Evolutionary conservation across 2,329 filamentous ascomycete genomes (phyloP).

Genomic region (Ascochyta viciae-villosae): DNA sequence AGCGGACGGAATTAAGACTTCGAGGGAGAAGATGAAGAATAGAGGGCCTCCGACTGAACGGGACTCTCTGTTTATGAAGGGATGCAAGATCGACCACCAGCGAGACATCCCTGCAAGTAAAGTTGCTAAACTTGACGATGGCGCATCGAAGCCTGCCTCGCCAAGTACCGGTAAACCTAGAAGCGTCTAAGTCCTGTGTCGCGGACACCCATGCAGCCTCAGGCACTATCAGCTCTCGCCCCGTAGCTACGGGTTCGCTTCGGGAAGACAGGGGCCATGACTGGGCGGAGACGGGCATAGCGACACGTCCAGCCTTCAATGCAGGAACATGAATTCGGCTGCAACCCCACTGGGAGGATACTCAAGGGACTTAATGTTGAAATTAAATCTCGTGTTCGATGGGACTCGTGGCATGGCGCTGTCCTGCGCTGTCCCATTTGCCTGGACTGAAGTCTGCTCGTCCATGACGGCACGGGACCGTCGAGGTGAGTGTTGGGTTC

Average conservation of each 20-base stretch:
- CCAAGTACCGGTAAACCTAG: constrained; percentile 21
- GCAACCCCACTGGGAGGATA: constrained; percentile 13
- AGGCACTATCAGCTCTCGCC: constrained; percentile 18
- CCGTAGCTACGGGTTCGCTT: constrained; percentile 28
- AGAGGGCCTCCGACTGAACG: constrained; percentile 13
- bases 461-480: constrained; percentile 3
- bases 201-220: constrained; percentile 18
- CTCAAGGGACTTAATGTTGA: constrained; percentile 6
- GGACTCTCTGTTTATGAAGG: constrained; percentile 30
- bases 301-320: constrained; percentile 17
- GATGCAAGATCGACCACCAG: constrained; percentile 24
- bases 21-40: constrained; percentile 25
- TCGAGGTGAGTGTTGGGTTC: neutral
- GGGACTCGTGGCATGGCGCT: constrained; percentile 2
- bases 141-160: constrained; percentile 21
- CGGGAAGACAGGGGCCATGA: constrained; percentile 10
- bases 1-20: constrained; percentile 25
- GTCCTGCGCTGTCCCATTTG: constrained; percentile 1
- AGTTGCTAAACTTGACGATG: constrained; percentile 33
- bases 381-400: constrained; percentile 13
- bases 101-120: constrained; percentile 20
- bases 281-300: constrained; percentile 15
- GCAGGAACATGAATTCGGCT: constrained; percentile 22
- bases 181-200: constrained; percentile 20
- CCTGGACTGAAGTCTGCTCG: neutral